phyloP scores from a whole-genome alignment of 2,329 filamentous ascomycete genomes.

The Sodiomyces alkalinus region DNA sequence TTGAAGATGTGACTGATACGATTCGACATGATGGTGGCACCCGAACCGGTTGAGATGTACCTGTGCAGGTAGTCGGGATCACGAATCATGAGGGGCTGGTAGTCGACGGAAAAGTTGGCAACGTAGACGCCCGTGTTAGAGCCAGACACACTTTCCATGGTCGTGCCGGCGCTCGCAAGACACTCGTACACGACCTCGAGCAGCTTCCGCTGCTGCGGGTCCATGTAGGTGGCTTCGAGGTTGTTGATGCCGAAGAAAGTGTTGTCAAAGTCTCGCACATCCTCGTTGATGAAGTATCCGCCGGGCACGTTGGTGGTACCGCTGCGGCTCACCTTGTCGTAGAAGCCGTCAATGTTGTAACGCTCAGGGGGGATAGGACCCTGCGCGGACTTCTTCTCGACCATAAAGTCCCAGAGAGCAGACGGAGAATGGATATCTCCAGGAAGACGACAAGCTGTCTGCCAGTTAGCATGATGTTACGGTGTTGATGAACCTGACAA shows the following conservation, averaged over 20 bases:
- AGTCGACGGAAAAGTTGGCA: conserved; percentile 13
- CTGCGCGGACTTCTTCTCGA: conserved; percentile 10
- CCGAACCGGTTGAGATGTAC: conserved; percentile 13
- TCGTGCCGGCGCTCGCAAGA: conserved; percentile 20
- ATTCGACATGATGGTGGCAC: conserved; percentile 19
- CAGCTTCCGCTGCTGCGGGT: conserved; percentile 26
- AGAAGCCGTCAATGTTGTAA: conserved; percentile 10
- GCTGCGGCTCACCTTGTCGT: too few species aligned
- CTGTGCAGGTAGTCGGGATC: conserved; percentile 6
- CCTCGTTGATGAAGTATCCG: conserved; percentile 14
- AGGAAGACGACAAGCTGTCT: too few species aligned
- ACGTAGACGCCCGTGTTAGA: conserved; percentile 15
- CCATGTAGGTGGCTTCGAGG: conserved; percentile 22
- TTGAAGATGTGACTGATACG: conserved; percentile 22
- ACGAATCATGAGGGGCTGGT: conserved; percentile 7
- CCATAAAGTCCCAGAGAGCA: conserved; percentile 17
- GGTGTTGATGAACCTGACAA: too few species aligned
- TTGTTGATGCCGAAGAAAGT: conserved; percentile 23
- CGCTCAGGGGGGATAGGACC: conserved; percentile 8
- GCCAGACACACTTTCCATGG: conserved; percentile 12
- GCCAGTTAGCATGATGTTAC: too few species aligned
- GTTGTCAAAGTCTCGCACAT: conserved; percentile 18
- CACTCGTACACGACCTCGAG: conserved; percentile 26
- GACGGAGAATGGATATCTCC: conserved; percentile 23
- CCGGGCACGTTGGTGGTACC: conserved; percentile 9